Percentiles rank a stretch among this genome's conserved stretches.
phyloP scores from a whole-genome alignment of 2,329 filamentous ascomycete genomes.

The Septoria petroselini region DNA sequence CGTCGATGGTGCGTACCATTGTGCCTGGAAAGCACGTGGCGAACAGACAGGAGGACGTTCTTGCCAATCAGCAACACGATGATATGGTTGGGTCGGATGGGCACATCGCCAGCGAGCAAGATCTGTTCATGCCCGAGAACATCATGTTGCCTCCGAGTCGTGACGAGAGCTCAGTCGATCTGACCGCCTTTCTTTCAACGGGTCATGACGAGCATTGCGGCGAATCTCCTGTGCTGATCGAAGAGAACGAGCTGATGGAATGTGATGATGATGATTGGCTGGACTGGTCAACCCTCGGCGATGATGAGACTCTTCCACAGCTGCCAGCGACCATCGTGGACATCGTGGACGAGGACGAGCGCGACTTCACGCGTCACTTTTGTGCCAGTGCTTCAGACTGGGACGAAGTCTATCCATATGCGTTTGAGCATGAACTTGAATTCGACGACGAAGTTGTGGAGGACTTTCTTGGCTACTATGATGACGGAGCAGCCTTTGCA shows the following conservation, averaged over 20 bases:
- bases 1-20: not conserved
- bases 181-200: constrained; percentile 31
- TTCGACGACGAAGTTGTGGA: constrained; percentile 2
- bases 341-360: constrained; percentile 10
- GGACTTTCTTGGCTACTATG: constrained; percentile 16
- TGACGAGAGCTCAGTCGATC: constrained; percentile 24
- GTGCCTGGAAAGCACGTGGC: not conserved
- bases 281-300: constrained; percentile 19
- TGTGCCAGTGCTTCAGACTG: constrained; percentile 7
- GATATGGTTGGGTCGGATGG: constrained; percentile 25
- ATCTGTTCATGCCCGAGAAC: constrained; percentile 25
- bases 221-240: constrained; percentile 25
- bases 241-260: constrained; percentile 15
- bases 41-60: too few relatives aligned
- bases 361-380: not conserved
- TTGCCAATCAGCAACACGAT: constrained; percentile 2
- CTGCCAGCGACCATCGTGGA: constrained; percentile 2
- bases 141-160: constrained; percentile 15
- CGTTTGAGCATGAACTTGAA: constrained; percentile 3
- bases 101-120: constrained; percentile 31
- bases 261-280: constrained; percentile 28
- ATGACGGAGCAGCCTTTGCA: constrained; percentile 19
- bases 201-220: constrained; percentile 34
- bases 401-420: constrained; percentile 14
- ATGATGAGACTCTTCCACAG: not conserved